Base-by-base conservation (phyloP, 2,329 filamentous ascomycete genomes). In the Zalaria sp. region DNA sequence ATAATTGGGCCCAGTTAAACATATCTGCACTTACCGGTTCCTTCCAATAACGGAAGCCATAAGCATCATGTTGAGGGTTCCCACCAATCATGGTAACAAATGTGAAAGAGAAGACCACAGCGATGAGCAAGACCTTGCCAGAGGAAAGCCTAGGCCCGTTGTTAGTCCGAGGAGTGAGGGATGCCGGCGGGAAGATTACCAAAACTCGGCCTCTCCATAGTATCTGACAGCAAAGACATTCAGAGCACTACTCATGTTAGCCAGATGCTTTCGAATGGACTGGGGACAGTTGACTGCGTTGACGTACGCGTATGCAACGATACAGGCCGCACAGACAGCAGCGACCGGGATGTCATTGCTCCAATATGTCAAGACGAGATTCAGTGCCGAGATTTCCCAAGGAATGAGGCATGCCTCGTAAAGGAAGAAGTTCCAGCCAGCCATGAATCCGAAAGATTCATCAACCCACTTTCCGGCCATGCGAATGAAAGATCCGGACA, bases 381-480 rank as follows among this genome's bases (percentile, higher is more conserved):
- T 59, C 25, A 63, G 53, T 27, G 61, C 61, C 0, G 66, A 64
- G 40, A 71, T 69, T 45, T 71, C 67, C 37, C 66, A 68, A 0
- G 67, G 66, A 4, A 70, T 67, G 0, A 68, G 56, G 3, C 69
- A 38, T 3, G 65, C 57, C 45, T 69, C 66, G 43, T 68, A 69
- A 32, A 69, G 55, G 45, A 68, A 68, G 45, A 69, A 64, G 46
- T 68, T 70, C 64, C 64, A 68, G 29, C 65, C 66, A 26, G 59
- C 57, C 54, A 67, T 67, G 49, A 79, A 77, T 31, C 75, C 74
- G 11, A 73, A 60, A 6, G 75, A 64, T 9, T 79, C 74, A 53
- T 79, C 76, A 9, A 73, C 72, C 71, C 73, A 79, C 47, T 72
- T 64, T 27, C 73, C 74, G 3, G 72, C 74, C 50, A 78, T 66